Evolutionary conservation across 805 yeast species (phyloP).

Genomic region (Saccharomycopsis capsularis): DNA sequence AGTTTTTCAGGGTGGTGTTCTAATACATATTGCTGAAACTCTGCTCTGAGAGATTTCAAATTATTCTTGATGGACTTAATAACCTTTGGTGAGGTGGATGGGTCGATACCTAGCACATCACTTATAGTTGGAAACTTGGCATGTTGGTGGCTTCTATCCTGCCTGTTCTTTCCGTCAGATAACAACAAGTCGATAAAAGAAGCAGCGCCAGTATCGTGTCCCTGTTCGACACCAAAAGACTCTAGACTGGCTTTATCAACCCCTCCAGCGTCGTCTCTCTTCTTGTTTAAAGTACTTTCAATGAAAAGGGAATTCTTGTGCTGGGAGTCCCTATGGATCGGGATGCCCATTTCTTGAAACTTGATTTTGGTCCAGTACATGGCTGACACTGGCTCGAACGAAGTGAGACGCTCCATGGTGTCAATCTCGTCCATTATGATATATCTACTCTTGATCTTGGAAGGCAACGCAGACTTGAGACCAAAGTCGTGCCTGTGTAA

Average conservation of each 20-base stretch:
- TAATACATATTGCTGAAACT: conserved; percentile 50
- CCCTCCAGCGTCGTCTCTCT: background rate
- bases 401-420: conserved; percentile 59
- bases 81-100: conserved; percentile 26
- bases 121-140: conserved; percentile 10
- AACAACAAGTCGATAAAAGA: background rate
- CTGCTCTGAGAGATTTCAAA: conserved; percentile 41
- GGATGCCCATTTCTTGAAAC: conserved; percentile 62
- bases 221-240: too few species aligned
- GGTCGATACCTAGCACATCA: conserved; percentile 21
- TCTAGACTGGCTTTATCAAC: background rate
- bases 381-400: conserved; percentile 59
- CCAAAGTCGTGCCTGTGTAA: conserved; percentile 69
- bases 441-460: conserved; percentile 48
- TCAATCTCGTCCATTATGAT: conserved; percentile 62
- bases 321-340: conserved; percentile 27
- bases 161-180: background rate
- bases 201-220: background rate
- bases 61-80: conserved; percentile 32
- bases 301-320: background rate
- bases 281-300: conserved; percentile 1
- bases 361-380: conserved; percentile 53
- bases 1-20: conserved; percentile 41
- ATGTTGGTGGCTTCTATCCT: background rate
- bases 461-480: conserved; percentile 62